Conservation (phyloP, 345 rosid species). For the Aegle marmelos region DNA sequence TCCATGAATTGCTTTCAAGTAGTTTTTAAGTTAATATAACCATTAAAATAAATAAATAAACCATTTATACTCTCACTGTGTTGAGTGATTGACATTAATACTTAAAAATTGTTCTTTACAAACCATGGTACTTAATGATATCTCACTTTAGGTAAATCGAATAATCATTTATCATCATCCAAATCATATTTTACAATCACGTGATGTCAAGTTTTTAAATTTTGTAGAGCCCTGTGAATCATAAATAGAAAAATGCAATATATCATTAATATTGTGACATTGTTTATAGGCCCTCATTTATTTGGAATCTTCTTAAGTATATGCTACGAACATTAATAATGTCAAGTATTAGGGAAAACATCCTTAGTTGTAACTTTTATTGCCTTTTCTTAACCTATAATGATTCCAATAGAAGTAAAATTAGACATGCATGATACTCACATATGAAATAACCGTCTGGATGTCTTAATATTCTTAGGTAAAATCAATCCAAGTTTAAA, state of each 20-base stretch:
- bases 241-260: neutral
- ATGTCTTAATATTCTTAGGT: neutral
- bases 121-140: conserved; percentile 24
- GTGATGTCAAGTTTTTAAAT: neutral
- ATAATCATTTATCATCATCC: conserved; percentile 18
- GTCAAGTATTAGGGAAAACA: neutral
- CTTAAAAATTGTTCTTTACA: conserved; percentile 27
- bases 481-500: neutral
- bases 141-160: conserved; percentile 21
- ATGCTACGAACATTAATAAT: neutral
- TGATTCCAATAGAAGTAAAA: neutral
- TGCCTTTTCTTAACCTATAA: neutral
- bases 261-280: neutral
- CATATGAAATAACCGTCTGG: neutral
- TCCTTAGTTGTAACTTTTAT: neutral
- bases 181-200: neutral
- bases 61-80: conserved; percentile 16
- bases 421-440: neutral
- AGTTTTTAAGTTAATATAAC: conserved; percentile 20
- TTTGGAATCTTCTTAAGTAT: neutral
- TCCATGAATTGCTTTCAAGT: conserved; percentile 32
- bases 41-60: conserved; percentile 21
- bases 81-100: conserved; percentile 23
- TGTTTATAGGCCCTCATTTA: neutral
- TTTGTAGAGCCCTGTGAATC: too few species aligned